Evolutionary conservation across 2,329 filamentous ascomycete genomes (phyloP).

Genomic region (Ceratocystis smalleyi): DNA sequence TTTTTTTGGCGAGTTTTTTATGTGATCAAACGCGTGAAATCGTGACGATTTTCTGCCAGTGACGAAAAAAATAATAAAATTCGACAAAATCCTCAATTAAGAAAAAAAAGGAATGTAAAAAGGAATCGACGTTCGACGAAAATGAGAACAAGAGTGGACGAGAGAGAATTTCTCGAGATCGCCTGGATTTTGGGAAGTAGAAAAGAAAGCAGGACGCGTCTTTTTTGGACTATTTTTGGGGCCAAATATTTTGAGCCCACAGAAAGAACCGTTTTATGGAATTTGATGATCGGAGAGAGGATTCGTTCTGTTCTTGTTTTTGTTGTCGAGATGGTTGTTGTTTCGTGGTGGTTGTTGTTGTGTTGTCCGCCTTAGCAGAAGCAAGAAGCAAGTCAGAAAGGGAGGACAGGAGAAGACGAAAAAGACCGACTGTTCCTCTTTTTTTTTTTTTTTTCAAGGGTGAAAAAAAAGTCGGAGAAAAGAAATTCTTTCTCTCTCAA

Average conservation of each 20-base stretch:
- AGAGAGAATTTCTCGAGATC: constrained; percentile 1
- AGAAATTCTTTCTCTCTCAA: not conserved
- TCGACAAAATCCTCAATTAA: not conserved
- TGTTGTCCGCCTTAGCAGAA: not conserved
- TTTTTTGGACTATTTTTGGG: not conserved
- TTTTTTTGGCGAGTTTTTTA: not conserved
- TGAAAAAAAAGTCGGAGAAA: constrained; percentile 5
- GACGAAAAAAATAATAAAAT: not conserved
- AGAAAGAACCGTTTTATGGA: not conserved
- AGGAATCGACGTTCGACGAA: not conserved
- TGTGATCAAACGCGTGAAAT: not conserved
- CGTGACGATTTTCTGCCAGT: not conserved
- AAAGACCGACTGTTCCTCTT: not conserved
- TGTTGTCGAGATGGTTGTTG: not conserved
- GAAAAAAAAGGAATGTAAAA: not conserved
- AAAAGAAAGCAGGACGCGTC: constrained; percentile 2
- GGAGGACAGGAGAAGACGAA: not conserved
- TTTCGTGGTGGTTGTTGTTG: not conserved
- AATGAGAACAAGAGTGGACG: not conserved
- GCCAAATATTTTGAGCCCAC: not conserved
- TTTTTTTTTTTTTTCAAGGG: constrained; percentile 5
- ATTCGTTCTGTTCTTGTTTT: too few species aligned
- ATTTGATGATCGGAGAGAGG: not conserved
- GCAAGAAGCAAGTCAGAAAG: not conserved
- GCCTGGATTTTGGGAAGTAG: not conserved